Evolutionary conservation across 2,329 filamentous ascomycete genomes (phyloP), one percentile per base, ranked within the genome.

Genomic region (Huntiella moniliformis): DNA sequence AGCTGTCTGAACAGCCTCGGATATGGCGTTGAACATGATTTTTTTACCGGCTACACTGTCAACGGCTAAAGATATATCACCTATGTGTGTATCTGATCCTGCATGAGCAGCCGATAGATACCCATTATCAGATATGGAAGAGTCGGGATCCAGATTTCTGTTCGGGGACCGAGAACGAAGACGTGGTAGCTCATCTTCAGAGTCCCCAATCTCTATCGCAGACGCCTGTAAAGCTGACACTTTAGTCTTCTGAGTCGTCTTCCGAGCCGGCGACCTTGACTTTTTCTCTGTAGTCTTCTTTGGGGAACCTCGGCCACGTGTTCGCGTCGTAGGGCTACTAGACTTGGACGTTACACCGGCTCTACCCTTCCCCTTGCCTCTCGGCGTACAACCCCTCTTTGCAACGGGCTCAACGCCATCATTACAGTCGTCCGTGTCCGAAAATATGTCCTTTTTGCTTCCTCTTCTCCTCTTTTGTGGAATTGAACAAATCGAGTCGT

Each of bases 21-120:
- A 71, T 44, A 80, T 76, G 51, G 66, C 59, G 18, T 55, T 54
- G 51, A 76, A 76, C 17, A 76, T 54, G 0, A 55, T 56, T 0
- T 60, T 52, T 51, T 73, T 64, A 38, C 67, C 57, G 8, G 62
- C 58, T 0, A 60, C 65, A 0, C 64, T 60, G 13, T 61, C 58
- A 18, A 54, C 52, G 2, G 54, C 51, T 1, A 71, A 53, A 3
- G 66, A 63, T 12, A 66, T 55, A 32, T 70, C 65, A 4, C 60
- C 61, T n/a, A 65, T 64, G 5, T 71, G 66, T 4, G 62, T 61
- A 5, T 62, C 55, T 11, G 38, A 22, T 5, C 37, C 44, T 8
- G 16, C 16, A 18, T 40, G 37, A 8, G 44, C 39, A 4, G 40
- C 45, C 12, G 38, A 32, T n/a, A 50, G 17, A 32, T 50, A 41